Evolutionary conservation across 306 rosid genomes (phyloP).

Genomic region (Pyrus betulifolia): DNA sequence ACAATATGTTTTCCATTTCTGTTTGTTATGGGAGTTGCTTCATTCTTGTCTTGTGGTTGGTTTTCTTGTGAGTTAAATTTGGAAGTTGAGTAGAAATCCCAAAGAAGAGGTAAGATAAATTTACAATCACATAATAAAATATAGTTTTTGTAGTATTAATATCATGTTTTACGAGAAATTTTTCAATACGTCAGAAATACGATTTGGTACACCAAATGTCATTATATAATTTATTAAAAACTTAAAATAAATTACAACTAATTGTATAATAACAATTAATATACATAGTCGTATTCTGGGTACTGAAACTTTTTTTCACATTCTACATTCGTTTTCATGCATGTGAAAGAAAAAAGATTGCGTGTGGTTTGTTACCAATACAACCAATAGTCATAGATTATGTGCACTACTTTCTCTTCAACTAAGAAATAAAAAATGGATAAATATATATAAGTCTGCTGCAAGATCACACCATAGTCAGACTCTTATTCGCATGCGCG

Average conservation of each 20-base stretch:
- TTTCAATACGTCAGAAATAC: no score
- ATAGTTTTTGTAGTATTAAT: neutral
- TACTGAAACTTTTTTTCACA: neutral
- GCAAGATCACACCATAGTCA: neutral
- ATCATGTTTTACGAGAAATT: neutral
- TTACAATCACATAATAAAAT: no score
- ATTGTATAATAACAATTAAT: no score
- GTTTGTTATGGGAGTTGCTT: no score
- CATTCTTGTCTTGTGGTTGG: no score
- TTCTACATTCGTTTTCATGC: neutral
- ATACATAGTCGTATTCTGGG: no score
- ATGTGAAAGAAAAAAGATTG: neutral
- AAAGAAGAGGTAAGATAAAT: no score
- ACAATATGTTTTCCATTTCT: no score
- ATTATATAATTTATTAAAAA: no score
- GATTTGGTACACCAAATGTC: rapidly evolving
- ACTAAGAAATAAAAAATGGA: neutral
- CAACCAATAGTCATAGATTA: neutral
- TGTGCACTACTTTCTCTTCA: neutral
- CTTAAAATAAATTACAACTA: no score
- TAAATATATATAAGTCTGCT: neutral
- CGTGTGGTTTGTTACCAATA: neutral
- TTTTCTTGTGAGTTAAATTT: no score
- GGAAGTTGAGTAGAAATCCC: no score
- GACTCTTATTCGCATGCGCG: constrained; percentile 40